A percentile compares a stretch with the other conserved stretches of the same genome.
Evolutionary conservation across 129 eudicot species (phyloP).

Genomic region (Chrysanthemum makinoi): DNA sequence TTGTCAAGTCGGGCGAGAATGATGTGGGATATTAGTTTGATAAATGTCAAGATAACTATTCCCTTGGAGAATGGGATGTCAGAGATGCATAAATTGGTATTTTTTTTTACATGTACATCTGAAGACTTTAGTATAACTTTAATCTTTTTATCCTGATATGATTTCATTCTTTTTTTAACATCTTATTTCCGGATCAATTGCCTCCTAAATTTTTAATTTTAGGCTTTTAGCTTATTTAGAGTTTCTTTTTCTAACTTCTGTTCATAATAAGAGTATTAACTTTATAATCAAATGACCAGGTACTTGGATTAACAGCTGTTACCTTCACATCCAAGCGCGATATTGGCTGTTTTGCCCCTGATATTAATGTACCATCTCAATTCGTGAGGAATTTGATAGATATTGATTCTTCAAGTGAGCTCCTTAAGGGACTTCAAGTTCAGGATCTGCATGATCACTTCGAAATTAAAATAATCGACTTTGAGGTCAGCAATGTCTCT

Average conservation of each 20-base stretch:
- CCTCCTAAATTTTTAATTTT: not conserved
- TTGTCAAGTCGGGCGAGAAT: conserved; percentile 63
- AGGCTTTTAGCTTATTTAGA: not conserved
- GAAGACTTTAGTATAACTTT: not conserved
- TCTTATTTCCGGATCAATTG: not conserved
- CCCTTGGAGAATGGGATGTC: conserved; percentile 51
- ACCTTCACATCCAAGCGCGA: conserved; percentile 53
- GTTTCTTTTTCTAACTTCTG: not conserved
- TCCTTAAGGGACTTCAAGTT: conserved; percentile 36
- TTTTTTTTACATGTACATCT: conserved; percentile 10
- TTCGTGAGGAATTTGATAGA: conserved; percentile 28
- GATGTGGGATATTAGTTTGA: conserved; percentile 61
- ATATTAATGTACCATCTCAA: conserved; percentile 30
- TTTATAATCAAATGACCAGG: conserved; percentile 41
- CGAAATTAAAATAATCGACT: conserved; percentile 51
- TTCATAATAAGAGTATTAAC: conserved; percentile 4
- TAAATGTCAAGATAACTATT: conserved; percentile 42
- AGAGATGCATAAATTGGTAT: conserved; percentile 58
- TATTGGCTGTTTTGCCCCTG: conserved; percentile 37
- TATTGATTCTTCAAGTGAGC: conserved; percentile 32
- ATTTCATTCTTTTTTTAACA: not conserved
- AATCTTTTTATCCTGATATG: conserved; percentile 16
- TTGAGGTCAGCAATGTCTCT: conserved; percentile 51
- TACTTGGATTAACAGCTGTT: conserved; percentile 47
- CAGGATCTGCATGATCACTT: conserved; percentile 67